phyloP scores from a whole-genome alignment of 106 monocot species.

The Ottelia alismoides region DNA sequence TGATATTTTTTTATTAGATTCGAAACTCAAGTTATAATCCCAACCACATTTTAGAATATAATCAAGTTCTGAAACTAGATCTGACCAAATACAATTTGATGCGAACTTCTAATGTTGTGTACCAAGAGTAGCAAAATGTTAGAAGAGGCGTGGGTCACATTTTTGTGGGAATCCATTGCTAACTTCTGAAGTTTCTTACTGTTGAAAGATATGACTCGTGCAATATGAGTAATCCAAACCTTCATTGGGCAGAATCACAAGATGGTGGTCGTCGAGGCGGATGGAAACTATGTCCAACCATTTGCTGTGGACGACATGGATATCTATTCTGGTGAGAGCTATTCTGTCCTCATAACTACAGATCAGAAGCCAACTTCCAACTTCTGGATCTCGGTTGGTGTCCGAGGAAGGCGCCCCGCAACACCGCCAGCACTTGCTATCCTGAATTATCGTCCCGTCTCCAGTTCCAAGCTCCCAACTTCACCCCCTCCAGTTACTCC shows the following conservation, averaged over 20 bases:
- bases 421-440: conserved; percentile 52
- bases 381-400: conserved; percentile 64
- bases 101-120: neutral
- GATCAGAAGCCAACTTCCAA: conserved; percentile 37
- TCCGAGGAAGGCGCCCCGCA: conserved; percentile 43
- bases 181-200: too few relatives aligned
- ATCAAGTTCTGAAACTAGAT: too few relatives aligned
- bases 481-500: conserved; percentile 33
- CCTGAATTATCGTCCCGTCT: conserved; percentile 55
- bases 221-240: too few relatives aligned
- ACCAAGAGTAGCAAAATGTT: too few relatives aligned
- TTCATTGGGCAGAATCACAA: conserved; percentile 41
- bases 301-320: conserved; percentile 54
- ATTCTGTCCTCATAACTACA: conserved; percentile 64
- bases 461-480: conserved; percentile 19
- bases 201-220: too few relatives aligned
- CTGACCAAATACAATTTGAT: too few relatives aligned
- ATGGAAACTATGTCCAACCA: conserved; percentile 76
- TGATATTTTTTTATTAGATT: too few relatives aligned
- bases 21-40: too few relatives aligned
- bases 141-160: too few relatives aligned
- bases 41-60: too few relatives aligned
- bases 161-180: too few relatives aligned
- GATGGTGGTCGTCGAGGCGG: conserved; percentile 75
- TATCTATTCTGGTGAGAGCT: conserved; percentile 78